phyloP scores from a whole-genome alignment of 73 alveolate species.

The Paramecium primaurelia region DNA sequence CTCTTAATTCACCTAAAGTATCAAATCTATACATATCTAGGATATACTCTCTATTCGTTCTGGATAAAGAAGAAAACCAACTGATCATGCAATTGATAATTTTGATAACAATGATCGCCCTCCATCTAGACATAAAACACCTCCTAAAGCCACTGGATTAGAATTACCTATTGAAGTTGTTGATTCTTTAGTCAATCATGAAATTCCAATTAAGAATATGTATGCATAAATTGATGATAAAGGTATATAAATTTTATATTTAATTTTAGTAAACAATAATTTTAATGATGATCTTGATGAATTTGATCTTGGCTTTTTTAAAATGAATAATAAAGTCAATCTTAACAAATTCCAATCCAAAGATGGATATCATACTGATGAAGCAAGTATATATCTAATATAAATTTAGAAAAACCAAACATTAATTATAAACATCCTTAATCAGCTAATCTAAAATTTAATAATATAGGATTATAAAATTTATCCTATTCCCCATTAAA shows the following conservation, averaged over 20 bases:
- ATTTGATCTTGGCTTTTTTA: neutral
- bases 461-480: neutral
- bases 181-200: neutral
- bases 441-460: neutral
- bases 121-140: conserved; percentile 64
- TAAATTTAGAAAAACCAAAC: neutral
- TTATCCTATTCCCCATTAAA: neutral
- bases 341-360: neutral
- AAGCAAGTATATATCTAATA: neutral
- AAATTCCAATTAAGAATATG: conserved; percentile 43
- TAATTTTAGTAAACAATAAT: neutral
- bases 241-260: neutral
- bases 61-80: neutral
- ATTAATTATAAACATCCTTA: neutral
- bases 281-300: conserved; percentile 32
- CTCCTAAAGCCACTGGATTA: conserved; percentile 59
- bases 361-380: conserved; percentile 14
- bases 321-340: conserved; percentile 11
- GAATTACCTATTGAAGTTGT: conserved; percentile 23
- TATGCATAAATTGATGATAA: conserved; percentile 12
- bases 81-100: neutral
- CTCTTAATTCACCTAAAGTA: neutral
- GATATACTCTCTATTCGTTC: neutral
- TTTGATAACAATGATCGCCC: neutral
- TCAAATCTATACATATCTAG: neutral